A percentile compares a stretch with the other conserved stretches of the same genome.
Evolutionary conservation across 352 stramenopile species (phyloP).

Genomic region (Albugo laibachii): DNA sequence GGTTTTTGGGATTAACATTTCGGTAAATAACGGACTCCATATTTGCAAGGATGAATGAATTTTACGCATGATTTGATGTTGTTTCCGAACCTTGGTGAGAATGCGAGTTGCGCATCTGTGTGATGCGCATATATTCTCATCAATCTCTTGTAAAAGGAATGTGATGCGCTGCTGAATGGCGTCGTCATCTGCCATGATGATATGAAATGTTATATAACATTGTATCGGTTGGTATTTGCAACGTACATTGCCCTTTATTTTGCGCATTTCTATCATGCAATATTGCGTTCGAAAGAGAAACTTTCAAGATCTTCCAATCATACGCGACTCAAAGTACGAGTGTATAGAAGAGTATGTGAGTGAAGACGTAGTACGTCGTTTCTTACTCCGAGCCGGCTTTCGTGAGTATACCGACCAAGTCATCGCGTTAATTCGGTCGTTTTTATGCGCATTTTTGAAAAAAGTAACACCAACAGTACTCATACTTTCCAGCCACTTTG

Average conservation of each 20-base stretch:
- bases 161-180: slow-evolving; percentile 60
- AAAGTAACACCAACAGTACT: slow-evolving; percentile 31
- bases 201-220: neutral
- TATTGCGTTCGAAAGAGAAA: slow-evolving; percentile 24
- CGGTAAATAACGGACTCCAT: slow-evolving; percentile 62
- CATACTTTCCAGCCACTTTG: slow-evolving; percentile 23
- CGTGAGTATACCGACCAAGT: slow-evolving; percentile 20
- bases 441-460: slow-evolving; percentile 28
- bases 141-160: slow-evolving; percentile 71
- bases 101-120: slow-evolving; percentile 63
- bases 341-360: slow-evolving; percentile 16
- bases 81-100: slow-evolving; percentile 32
- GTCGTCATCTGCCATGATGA: slow-evolving; percentile 29
- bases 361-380: slow-evolving; percentile 31
- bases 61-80: slow-evolving; percentile 56
- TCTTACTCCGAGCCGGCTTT: slow-evolving; percentile 52
- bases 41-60: slow-evolving; percentile 52
- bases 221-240: neutral
- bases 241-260: slow-evolving; percentile 2
- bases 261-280: slow-evolving; percentile 19
- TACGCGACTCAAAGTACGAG: neutral
- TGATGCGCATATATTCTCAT: slow-evolving; percentile 58
- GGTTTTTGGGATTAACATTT: slow-evolving; percentile 1
- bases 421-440: slow-evolving; percentile 17
- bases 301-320: slow-evolving; percentile 1